A percentile compares a stretch with the other conserved stretches of the same genome.
Conservation (phyloP, 2,329 filamentous ascomycete species). For the Pseudogymnoascus sp. region DNA sequence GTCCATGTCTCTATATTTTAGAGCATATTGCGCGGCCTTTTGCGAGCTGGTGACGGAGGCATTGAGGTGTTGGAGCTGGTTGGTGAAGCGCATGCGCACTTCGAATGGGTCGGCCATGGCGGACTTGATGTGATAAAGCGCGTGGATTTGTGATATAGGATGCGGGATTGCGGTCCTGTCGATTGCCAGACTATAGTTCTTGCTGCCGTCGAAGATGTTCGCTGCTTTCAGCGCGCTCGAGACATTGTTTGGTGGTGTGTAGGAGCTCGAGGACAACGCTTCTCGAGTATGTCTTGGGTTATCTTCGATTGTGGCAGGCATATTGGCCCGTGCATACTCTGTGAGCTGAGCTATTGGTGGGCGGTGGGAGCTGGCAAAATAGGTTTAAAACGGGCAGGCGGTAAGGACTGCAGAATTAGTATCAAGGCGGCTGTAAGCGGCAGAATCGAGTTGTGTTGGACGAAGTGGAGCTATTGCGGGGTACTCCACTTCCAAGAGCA, state of each 20-base stretch:
- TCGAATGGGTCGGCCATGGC: constrained; percentile 73
- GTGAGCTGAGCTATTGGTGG: background rate
- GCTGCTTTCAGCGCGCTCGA: background rate
- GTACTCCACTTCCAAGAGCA: constrained; percentile 4
- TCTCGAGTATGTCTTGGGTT: background rate
- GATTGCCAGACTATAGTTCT: background rate
- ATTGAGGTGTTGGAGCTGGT: constrained; percentile 81
- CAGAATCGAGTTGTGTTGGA: background rate
- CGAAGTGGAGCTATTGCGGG: background rate
- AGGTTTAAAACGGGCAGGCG: background rate
- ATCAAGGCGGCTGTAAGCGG: background rate
- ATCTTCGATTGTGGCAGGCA: background rate
- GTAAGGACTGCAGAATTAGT: background rate
- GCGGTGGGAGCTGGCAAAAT: background rate
- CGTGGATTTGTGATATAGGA: background rate
- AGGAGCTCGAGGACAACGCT: background rate
- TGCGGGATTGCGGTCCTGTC: background rate
- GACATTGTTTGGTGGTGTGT: background rate
- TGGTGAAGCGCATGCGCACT: constrained; percentile 94
- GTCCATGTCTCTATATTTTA: constrained; percentile 89
- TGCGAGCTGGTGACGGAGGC: constrained; percentile 82
- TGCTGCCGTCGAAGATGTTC: background rate
- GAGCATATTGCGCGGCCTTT: constrained; percentile 89
- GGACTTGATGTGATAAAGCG: background rate
- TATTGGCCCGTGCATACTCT: background rate